Base-by-base conservation (phyloP, 768 basidiomycete species). In the Naganishia vaughanmartiniae region DNA sequence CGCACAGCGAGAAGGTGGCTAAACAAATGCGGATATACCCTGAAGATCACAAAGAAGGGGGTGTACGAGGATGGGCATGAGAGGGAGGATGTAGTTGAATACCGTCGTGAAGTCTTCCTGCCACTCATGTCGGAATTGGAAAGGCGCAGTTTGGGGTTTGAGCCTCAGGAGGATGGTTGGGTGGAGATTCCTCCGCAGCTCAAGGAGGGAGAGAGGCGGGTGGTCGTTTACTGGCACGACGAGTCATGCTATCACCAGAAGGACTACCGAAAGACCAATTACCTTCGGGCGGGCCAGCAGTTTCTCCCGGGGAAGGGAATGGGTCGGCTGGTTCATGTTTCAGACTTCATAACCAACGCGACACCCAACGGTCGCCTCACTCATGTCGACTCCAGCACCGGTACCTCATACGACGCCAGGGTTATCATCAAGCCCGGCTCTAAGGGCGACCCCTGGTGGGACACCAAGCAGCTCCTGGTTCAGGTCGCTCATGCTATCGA, bases 41-140 rank as follows among this genome's bases (percentile, higher is more conserved):
- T 30, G 9, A 55, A 55, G 54, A n/a, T 30, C 5, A 55, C 54
- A 9, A 55, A 55, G 26, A 55, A 55, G 28, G 54, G 54, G 54
- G 54, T 55, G 24, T 55, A 55, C 28, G 54, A 55, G 24, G 54
- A 55, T 55, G 54, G 54, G 11, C 54, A 55, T 26, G 54, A 31
- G 54, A 9, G 54, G 54, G 54, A 26, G 28, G 54, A 55, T 31
- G 54, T 55, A 6, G 54, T 55, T n/a, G 54, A 28, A 30, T 55
- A 26, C 28, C n/a, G 54, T n/a, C 24, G 28, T 5, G 14, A 55
- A 31, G 54, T 55, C 54, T 55, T 55, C 28, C 26, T 55, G n/a
- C 54, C 54, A 15, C n/a, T 15, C 14, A 55, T 55, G 54, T n/a
- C 21, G 28, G 54, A 55, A 31, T 7, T 55, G 5, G 54, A 55